A percentile compares a stretch with the other conserved stretches of the same genome.
Conservation (phyloP, 1,284 basidiomycete genomes). For the Cutaneotrichosporon curvatum region DNA sequence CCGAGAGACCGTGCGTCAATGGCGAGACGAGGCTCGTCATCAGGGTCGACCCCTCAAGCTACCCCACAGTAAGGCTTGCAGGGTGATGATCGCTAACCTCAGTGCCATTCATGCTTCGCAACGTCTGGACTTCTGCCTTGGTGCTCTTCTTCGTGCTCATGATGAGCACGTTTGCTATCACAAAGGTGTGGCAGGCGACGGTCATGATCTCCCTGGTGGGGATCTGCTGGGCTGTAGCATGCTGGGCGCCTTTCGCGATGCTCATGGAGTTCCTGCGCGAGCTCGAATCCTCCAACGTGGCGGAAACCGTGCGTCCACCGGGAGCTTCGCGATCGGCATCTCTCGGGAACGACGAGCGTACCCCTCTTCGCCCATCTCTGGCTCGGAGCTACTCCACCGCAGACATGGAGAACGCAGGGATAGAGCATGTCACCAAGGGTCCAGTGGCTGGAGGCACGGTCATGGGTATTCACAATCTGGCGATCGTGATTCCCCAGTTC, state of each 20-base stretch:
- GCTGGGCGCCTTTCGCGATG: slow-evolving; percentile 66
- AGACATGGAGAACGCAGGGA: slow-evolving; percentile 45
- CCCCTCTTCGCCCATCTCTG: slow-evolving; percentile 9
- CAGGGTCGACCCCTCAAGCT: slow-evolving; percentile 64
- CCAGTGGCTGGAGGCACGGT: slow-evolving; percentile 84
- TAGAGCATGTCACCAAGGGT: slow-evolving; percentile 50
- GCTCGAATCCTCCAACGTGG: slow-evolving; percentile 46
- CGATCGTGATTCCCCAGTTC: slow-evolving; percentile 87
- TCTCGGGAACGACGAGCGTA: not conserved
- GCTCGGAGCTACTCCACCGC: slow-evolving; percentile 61
- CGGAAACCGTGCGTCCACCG: no score
- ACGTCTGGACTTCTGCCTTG: slow-evolving; percentile 84
- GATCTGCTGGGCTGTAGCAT: slow-evolving; percentile 89
- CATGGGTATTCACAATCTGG: slow-evolving; percentile 89
- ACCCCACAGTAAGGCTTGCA: slow-evolving; percentile 53
- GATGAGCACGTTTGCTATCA: slow-evolving; percentile 74
- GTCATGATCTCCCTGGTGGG: slow-evolving; percentile 74
- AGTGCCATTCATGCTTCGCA: slow-evolving; percentile 77
- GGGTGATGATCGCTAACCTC: slow-evolving; percentile 1
- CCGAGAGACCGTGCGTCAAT: slow-evolving; percentile 62
- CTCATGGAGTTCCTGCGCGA: slow-evolving; percentile 93
- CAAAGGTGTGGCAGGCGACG: slow-evolving; percentile 69
- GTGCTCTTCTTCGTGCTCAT: slow-evolving; percentile 70
- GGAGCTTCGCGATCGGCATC: not conserved
- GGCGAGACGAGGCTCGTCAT: slow-evolving; percentile 70